Evolutionary conservation across 2,329 filamentous ascomycete genomes (phyloP).

Genomic region (Pseudogymnoascus sp.): DNA sequence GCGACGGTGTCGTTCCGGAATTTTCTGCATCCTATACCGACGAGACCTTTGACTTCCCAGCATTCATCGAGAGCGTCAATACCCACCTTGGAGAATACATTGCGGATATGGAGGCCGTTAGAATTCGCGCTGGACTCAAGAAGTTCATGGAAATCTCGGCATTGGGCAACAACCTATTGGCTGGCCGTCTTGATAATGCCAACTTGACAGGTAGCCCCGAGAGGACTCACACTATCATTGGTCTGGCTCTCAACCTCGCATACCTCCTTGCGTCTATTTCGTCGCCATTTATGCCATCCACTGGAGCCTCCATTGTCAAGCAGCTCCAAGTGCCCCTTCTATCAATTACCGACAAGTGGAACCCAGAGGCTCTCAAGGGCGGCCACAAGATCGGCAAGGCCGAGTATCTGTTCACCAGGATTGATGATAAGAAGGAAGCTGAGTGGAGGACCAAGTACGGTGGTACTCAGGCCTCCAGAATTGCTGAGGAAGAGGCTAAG

Average conservation of each 20-base stretch:
- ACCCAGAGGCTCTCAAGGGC: slow-evolving; percentile 49
- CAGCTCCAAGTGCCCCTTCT: slow-evolving; percentile 57
- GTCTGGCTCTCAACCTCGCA: slow-evolving; percentile 74
- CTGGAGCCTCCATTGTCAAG: slow-evolving; percentile 61
- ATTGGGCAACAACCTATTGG: slow-evolving; percentile 49
- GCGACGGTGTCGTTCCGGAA: slow-evolving; percentile 60
- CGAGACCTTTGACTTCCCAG: slow-evolving; percentile 40
- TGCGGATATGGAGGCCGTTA: slow-evolving; percentile 59
- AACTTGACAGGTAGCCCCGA: slow-evolving; percentile 30
- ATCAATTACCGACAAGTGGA: slow-evolving; percentile 61
- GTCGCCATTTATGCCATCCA: slow-evolving; percentile 79
- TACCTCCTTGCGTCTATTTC: slow-evolving; percentile 72
- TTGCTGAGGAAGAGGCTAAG: slow-evolving; percentile 59
- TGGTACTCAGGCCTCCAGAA: slow-evolving; percentile 55
- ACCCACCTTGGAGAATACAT: slow-evolving; percentile 57
- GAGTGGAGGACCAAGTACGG: slow-evolving; percentile 75
- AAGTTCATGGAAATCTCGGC: slow-evolving; percentile 60
- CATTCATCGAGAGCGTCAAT: slow-evolving; percentile 49
- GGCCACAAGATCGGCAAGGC: slow-evolving; percentile 77
- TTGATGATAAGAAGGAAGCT: slow-evolving; percentile 70
- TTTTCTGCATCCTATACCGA: slow-evolving; percentile 45
- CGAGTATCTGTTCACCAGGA: slow-evolving; percentile 70
- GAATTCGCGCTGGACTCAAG: slow-evolving; percentile 57
- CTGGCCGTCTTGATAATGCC: slow-evolving; percentile 35
- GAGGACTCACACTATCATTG: slow-evolving; percentile 42